Percentiles rank a stretch among this genome's conserved stretches.
Conservation (phyloP, 2,329 filamentous ascomycete species). For the Claviceps maximensis region DNA sequence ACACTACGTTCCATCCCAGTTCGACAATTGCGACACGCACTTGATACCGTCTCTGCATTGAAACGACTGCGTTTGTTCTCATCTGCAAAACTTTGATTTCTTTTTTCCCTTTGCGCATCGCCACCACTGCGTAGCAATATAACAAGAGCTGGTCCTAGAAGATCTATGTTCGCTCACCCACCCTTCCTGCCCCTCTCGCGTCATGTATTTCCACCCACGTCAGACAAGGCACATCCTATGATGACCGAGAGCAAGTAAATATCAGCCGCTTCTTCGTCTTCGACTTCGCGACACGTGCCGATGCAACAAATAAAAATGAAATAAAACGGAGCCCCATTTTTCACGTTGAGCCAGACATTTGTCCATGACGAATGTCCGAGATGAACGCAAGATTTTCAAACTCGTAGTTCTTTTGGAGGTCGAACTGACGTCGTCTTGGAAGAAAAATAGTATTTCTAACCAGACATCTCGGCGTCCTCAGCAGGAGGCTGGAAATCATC, state of each 20-base stretch:
- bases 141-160: not conserved
- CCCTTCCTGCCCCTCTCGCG: not conserved
- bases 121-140: not conserved
- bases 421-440: not conserved
- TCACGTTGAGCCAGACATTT: not conserved
- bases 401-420: not conserved
- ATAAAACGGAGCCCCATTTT: not conserved
- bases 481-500: slow-evolving; percentile 53
- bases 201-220: not conserved
- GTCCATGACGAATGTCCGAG: not conserved
- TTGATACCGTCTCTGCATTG: not conserved
- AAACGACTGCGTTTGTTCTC: not conserved
- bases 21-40: not conserved
- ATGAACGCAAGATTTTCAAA: not conserved
- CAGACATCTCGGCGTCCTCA: slow-evolving; percentile 55
- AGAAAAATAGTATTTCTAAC: slow-evolving; percentile 11
- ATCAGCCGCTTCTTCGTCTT: not conserved
- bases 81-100: not conserved
- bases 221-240: not conserved
- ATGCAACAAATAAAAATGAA: not conserved
- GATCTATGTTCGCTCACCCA: not conserved
- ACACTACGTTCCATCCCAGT: not conserved
- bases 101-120: not conserved
- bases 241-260: not conserved
- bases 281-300: not conserved